Evolutionary conservation across 306 rosid genomes (phyloP), one percentile per base, ranked within the genome.

Genomic region (Inga oerstediana): DNA sequence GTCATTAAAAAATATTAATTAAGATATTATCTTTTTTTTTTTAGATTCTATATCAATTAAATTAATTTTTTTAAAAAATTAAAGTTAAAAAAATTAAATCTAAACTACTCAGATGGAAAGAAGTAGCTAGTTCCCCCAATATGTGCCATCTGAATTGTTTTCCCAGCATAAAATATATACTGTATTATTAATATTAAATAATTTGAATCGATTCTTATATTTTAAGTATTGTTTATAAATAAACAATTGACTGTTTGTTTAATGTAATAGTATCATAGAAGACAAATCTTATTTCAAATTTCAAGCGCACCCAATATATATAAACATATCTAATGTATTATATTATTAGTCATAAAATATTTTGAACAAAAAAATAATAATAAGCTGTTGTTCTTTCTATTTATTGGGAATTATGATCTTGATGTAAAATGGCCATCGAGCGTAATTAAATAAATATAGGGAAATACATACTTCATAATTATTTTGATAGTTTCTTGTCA

Each of bases 91-190:
- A 27, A 27, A 27, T 27, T 27, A 27, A 27, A 27, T 27, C 30
- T 27, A 0, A 27, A 27, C 30, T 27, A 27, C 30, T 1, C 30
- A 27, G 1, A 27, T 0, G 1, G 1, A 27, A 27, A 1, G 30
- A 27, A 27, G 1, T 27, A 27, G 1, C 30, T 27, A 27, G 30
- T 27, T 27, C 30, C 30, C 30, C 30, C 1, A 27, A 39, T 39
- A 87, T 74, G 84, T 82, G 90, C 69, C 1, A 48, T 43, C 49
- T 49, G 10, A 45, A 56, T 41, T n/a, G 27, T 80, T 45, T 75
- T 2, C 34, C 12, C 27, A 10, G 4, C 66, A 58, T 3, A 59
- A 2, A 15, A 58, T 3, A 59, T 8, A 14, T 56, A 56, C 27
- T 20, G 64, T 52, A 15, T 52, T 52, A 52, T 5, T 52, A 52